Conservation (phyloP, 1,284 basidiomycete species). For the Ustilago vetiveriae region DNA sequence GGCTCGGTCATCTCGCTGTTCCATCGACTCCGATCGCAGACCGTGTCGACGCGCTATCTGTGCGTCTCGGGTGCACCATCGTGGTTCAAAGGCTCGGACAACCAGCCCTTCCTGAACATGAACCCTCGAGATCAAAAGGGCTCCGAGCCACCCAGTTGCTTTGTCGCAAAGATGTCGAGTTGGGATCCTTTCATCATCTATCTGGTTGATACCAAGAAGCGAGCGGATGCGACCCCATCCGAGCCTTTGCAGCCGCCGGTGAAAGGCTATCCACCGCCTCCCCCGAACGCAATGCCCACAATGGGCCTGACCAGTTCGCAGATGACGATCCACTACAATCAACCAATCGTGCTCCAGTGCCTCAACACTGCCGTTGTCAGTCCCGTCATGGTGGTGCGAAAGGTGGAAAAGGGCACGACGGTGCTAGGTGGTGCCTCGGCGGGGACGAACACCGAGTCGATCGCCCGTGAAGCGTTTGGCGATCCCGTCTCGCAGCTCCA, state of each 20-base stretch:
- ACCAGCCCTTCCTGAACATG: constrained; percentile 58
- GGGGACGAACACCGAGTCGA: constrained; percentile 76
- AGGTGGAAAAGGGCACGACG: constrained; percentile 88
- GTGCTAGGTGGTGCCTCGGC: constrained; percentile 83
- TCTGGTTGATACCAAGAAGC: constrained; percentile 77
- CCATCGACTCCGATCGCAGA: constrained; percentile 85
- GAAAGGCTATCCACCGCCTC: constrained; percentile 78
- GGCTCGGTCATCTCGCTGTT: constrained; percentile 94
- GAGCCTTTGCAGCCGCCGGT: constrained; percentile 71
- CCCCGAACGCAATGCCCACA: constrained; percentile 84
- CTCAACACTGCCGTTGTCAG: constrained; percentile 91
- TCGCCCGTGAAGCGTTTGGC: constrained; percentile 81
- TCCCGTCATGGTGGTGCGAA: constrained; percentile 89
- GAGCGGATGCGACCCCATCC: constrained; percentile 77
- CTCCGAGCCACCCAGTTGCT: constrained; percentile 63
- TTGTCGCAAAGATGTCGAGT: constrained; percentile 69
- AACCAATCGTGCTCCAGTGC: constrained; percentile 92
- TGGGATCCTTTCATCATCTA: constrained; percentile 92
- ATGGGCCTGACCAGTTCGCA: constrained; percentile 84
- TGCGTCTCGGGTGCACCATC: constrained; percentile 84
- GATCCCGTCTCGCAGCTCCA: constrained; percentile 94
- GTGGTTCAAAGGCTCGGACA: constrained; percentile 63
- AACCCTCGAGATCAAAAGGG: constrained; percentile 42
- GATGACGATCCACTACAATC: constrained; percentile 84
- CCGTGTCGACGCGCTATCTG: constrained; percentile 81